phyloP scores from a whole-genome alignment of 1,284 basidiomycete genomes.

The Coniferiporia weirii region DNA sequence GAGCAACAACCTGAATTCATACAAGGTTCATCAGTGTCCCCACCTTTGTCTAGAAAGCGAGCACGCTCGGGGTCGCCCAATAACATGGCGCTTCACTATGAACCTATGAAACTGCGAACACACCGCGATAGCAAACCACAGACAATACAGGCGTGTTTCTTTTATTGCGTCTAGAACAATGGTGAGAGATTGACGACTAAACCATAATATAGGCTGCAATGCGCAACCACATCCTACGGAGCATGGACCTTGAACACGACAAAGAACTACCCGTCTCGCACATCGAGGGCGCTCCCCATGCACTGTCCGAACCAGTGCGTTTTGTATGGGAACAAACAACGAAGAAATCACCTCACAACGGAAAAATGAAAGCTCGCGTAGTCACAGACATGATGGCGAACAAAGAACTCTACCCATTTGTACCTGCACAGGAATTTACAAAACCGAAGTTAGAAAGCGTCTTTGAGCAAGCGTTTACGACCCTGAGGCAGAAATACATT shows the following conservation, averaged over 20 bases:
- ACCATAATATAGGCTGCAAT: conserved; percentile 52
- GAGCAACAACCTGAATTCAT: conserved; percentile 11
- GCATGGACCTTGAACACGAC: conserved; percentile 52
- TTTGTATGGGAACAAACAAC: conserved; percentile 74
- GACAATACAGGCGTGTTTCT: conserved; percentile 12
- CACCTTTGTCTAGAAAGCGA: not conserved
- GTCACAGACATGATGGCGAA: conserved; percentile 53
- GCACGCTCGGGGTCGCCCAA: conserved; percentile 1
- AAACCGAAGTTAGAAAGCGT: conserved; percentile 53
- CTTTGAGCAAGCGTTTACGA: conserved; percentile 68
- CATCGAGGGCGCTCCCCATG: conserved; percentile 43
- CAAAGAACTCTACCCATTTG: conserved; percentile 51
- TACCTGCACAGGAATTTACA: conserved; percentile 58
- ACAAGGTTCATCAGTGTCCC: conserved; percentile 11
- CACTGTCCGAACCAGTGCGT: conserved; percentile 48
- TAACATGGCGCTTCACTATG: not conserved
- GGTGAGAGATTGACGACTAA: not conserved
- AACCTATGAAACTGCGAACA: conserved; percentile 1
- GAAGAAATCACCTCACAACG: conserved; percentile 66
- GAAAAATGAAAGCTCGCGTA: conserved; percentile 60
- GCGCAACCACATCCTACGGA: conserved; percentile 52
- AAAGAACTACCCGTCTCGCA: conserved; percentile 57
- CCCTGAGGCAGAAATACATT: conserved; percentile 60
- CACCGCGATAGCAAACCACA: conserved; percentile 6
- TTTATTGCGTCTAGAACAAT: not conserved